Evolutionary conservation across 2,329 filamentous ascomycete species (phyloP).

Genomic region (Fusarium sp.): DNA sequence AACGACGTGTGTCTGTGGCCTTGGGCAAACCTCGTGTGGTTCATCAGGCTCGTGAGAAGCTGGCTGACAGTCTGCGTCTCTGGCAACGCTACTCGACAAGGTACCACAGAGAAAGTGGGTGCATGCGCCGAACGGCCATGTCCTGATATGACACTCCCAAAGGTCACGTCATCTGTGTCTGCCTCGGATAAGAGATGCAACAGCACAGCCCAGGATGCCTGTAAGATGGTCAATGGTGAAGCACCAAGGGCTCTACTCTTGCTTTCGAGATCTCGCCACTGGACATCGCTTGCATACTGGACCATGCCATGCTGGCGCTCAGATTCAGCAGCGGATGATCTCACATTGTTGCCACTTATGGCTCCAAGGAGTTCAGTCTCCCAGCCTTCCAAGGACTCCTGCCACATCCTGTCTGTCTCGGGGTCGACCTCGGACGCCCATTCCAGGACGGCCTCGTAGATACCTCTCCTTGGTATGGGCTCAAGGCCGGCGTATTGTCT

Average conservation of each 20-base stretch:
- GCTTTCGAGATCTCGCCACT: slow-evolving; percentile 1
- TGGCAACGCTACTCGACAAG: slow-evolving; percentile 3
- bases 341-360: slow-evolving; percentile 17
- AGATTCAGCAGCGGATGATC: not conserved
- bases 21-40: slow-evolving; percentile 6
- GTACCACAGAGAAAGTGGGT: slow-evolving; percentile 22
- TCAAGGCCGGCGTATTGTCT: not conserved
- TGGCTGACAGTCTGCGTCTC: slow-evolving; percentile 4
- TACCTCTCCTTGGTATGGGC: not conserved
- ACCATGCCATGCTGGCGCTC: slow-evolving; percentile 9
- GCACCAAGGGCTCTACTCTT: slow-evolving; percentile 12
- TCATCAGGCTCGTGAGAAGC: not conserved
- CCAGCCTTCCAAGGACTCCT: slow-evolving; percentile 12
- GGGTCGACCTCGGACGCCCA: not conserved
- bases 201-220: slow-evolving; percentile 21
- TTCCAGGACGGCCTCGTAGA: not conserved
- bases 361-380: slow-evolving; percentile 7
- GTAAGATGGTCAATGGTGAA: slow-evolving; percentile 6
- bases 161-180: slow-evolving; percentile 4
- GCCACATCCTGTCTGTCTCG: slow-evolving; percentile 12
- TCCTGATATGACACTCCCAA: slow-evolving; percentile 18
- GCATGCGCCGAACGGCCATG: slow-evolving; percentile 1
- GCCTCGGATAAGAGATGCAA: slow-evolving; percentile 10
- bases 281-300: not conserved
- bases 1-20: slow-evolving; percentile 11